Percentiles rank a stretch among this genome's conserved stretches.
Conservation (phyloP, 1,284 basidiomycete genomes). For the Malassezia cuniculi region DNA sequence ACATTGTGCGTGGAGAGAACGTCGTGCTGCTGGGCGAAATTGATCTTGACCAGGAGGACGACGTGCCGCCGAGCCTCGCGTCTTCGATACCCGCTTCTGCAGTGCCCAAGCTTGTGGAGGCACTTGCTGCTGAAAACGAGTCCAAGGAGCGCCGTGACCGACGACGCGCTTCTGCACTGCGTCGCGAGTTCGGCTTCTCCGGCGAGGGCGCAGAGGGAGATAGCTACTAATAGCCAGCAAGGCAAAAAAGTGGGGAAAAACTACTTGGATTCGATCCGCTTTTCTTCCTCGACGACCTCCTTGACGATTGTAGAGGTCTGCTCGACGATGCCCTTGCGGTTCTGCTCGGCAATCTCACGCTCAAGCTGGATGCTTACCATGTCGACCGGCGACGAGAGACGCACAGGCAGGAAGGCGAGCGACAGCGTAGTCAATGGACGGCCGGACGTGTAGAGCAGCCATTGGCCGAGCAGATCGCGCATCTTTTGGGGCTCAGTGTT, state of each 20-base stretch:
- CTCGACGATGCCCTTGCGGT: constrained; percentile 18
- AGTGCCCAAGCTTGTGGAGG: constrained; percentile 25
- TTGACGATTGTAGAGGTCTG: constrained; percentile 29
- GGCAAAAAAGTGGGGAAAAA: neutral
- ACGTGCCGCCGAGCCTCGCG: constrained; percentile 30
- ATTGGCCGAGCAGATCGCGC: constrained; percentile 15
- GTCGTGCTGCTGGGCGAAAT: constrained; percentile 93
- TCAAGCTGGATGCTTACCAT: constrained; percentile 9
- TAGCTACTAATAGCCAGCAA: constrained; percentile 21
- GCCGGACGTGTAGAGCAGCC: constrained; percentile 16
- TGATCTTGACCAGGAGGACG: constrained; percentile 40
- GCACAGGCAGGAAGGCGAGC: constrained; percentile 18
- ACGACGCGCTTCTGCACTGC: constrained; percentile 30
- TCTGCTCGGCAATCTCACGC: constrained; percentile 12
- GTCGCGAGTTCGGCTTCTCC: constrained; percentile 30
- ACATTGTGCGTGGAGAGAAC: constrained; percentile 93
- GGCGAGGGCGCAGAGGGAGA: constrained; percentile 41
- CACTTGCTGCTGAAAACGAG: constrained; percentile 26
- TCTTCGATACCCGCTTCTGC: constrained; percentile 28
- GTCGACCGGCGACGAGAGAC: constrained; percentile 17
- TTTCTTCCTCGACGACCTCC: constrained; percentile 30
- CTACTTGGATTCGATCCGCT: constrained; percentile 7
- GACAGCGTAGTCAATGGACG: neutral
- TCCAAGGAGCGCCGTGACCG: constrained; percentile 30
- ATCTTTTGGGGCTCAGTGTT: constrained; percentile 15